Conservation (phyloP, 2,329 filamentous ascomycete species). For the Rugonectria rugulosa region DNA sequence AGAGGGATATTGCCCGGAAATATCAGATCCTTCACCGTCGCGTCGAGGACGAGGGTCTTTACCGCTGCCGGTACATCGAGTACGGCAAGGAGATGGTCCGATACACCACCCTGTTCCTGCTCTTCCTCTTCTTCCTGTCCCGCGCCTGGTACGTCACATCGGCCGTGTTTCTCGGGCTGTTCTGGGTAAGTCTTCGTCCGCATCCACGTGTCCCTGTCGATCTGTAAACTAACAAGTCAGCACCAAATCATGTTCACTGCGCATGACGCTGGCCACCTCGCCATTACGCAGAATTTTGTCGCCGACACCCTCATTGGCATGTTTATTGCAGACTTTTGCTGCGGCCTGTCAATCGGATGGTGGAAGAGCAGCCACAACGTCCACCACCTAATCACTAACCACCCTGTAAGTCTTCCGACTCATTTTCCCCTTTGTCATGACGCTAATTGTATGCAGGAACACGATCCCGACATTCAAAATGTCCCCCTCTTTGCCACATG, state of each 20-base stretch:
- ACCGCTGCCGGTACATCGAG: constrained; percentile 64
- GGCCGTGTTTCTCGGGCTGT: constrained; percentile 65
- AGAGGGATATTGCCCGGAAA: constrained; percentile 61
- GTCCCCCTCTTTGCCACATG: constrained; percentile 74
- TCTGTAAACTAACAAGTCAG: too few relatives aligned
- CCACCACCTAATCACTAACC: constrained; percentile 72
- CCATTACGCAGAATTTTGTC: constrained; percentile 67
- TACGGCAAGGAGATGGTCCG: constrained; percentile 67
- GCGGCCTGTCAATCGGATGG: constrained; percentile 72
- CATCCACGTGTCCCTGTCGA: constrained; percentile 22
- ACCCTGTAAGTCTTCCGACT: constrained; percentile 51
- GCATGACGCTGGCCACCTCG: constrained; percentile 70
- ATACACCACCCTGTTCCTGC: constrained; percentile 58
- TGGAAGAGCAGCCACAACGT: constrained; percentile 76
- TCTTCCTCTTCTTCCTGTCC: constrained; percentile 55
- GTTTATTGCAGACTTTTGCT: constrained; percentile 71
- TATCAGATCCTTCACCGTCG: constrained; percentile 64
- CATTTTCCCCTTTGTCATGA: not conserved
- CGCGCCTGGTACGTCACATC: constrained; percentile 65
- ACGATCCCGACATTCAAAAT: constrained; percentile 70
- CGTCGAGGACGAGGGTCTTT: constrained; percentile 63
- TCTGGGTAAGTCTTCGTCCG: constrained; percentile 57
- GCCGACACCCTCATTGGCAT: constrained; percentile 67
- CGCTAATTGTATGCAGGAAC: constrained; percentile 47
- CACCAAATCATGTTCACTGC: constrained; percentile 75